A percentile compares a stretch with the other conserved stretches of the same genome.
Evolutionary conservation across 1,284 basidiomycete genomes (phyloP).

Genomic region (Ustilago tritici): DNA sequence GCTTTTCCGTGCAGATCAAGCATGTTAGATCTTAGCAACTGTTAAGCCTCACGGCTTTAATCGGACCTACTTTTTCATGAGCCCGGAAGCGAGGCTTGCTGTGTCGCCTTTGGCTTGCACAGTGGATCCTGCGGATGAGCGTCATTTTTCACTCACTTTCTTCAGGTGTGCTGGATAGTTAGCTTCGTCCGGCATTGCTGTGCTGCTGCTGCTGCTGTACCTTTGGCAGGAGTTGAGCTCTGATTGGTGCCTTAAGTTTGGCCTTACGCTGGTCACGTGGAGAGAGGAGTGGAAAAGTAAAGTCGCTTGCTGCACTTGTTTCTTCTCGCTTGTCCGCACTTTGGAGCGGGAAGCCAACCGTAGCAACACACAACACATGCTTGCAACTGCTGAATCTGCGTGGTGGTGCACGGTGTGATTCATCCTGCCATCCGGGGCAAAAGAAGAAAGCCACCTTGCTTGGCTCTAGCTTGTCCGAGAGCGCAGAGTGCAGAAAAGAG

Average conservation of each 20-base stretch:
- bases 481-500: not conserved
- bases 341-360: not conserved
- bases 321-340: not conserved
- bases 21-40: not conserved
- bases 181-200: not conserved
- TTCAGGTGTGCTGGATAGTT: not conserved
- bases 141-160: not conserved
- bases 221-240: too few species aligned
- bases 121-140: not conserved
- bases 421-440: conserved; percentile 7
- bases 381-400: not conserved
- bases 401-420: conserved; percentile 2
- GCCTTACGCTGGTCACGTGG: too few species aligned
- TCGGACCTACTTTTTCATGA: not conserved
- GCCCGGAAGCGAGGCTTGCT: not conserved
- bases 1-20: too few species aligned
- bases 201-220: too few species aligned
- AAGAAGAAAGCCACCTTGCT: not conserved
- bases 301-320: not conserved
- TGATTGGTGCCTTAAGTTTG: too few species aligned
- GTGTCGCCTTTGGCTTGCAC: not conserved
- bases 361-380: too few species aligned
- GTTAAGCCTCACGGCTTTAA: not conserved
- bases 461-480: not conserved
- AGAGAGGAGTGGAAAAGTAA: not conserved